phyloP scores from a whole-genome alignment of 1,284 basidiomycete genomes.

The Rhizoctonia solani region DNA sequence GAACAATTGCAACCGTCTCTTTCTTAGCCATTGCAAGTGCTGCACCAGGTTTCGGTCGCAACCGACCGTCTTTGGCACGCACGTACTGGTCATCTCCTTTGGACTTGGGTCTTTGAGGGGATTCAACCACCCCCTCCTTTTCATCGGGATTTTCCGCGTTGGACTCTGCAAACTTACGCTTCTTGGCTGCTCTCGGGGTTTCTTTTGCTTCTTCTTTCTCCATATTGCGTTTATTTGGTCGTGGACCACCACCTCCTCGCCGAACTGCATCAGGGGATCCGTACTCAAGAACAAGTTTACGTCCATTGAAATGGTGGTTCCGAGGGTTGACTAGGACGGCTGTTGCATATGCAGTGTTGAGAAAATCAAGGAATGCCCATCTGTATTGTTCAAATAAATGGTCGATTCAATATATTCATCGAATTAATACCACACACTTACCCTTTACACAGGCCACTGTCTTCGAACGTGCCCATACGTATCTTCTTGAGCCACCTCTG shows the following conservation, averaged over 20 bases:
- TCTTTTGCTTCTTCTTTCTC: conserved; percentile 37
- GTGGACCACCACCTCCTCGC: conserved; percentile 50
- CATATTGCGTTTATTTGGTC: conserved; percentile 20
- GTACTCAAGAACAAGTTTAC: conserved; percentile 86
- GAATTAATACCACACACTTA: conserved; percentile 48
- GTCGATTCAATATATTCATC: background rate
- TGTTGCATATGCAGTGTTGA: conserved; percentile 76
- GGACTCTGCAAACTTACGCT: conserved; percentile 40
- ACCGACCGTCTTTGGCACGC: conserved; percentile 42
- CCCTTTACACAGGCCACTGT: conserved; percentile 95
- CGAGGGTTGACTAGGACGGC: conserved; percentile 78
- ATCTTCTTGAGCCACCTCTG: conserved; percentile 80
- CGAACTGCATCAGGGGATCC: conserved; percentile 84
- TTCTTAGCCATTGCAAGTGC: conserved; percentile 87
- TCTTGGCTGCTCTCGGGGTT: conserved; percentile 39
- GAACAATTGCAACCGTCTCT: conserved; percentile 83
- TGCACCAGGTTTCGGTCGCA: conserved; percentile 81
- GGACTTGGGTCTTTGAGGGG: conserved; percentile 35
- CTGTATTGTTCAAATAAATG: conserved; percentile 50
- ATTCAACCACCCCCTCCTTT: conserved; percentile 9
- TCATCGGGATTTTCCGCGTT: conserved; percentile 25
- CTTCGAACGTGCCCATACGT: conserved; percentile 94
- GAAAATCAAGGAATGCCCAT: conserved; percentile 95
- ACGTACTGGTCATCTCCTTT: conserved; percentile 38
- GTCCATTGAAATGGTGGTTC: conserved; percentile 83